phyloP scores from a whole-genome alignment of 768 basidiomycete genomes.

The Suillus subaureus region DNA sequence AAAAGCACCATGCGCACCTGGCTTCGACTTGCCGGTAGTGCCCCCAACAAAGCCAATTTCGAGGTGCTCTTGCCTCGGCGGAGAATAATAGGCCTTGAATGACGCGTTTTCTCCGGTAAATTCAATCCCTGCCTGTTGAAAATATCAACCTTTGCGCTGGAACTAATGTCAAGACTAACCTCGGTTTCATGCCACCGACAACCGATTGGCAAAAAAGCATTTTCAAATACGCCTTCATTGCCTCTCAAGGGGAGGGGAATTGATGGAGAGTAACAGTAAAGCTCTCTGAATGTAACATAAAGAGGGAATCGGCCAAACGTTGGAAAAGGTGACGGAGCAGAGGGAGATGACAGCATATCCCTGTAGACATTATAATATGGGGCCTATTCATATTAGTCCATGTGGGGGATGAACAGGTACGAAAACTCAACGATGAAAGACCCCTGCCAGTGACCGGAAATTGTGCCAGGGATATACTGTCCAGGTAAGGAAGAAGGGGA shows the following conservation, averaged over 20 bases:
- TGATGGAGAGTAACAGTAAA: constrained; percentile 41
- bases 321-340: constrained; percentile 38
- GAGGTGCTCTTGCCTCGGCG: constrained; percentile 27
- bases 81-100: constrained; percentile 43
- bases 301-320: constrained; percentile 46
- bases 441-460: constrained; percentile 54
- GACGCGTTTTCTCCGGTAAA: constrained; percentile 35
- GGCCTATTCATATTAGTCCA: constrained; percentile 31
- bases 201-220: constrained; percentile 50
- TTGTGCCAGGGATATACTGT: constrained; percentile 44
- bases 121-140: constrained; percentile 30
- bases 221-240: constrained; percentile 38
- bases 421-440: constrained; percentile 42
- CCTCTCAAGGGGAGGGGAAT: constrained; percentile 37
- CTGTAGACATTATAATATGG: constrained; percentile 41
- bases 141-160: background rate
- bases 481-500: constrained; percentile 9
- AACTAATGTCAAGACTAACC: constrained; percentile 15
- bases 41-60: constrained; percentile 14
- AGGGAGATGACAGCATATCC: constrained; percentile 36
- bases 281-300: constrained; percentile 51
- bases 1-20: constrained; percentile 24
- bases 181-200: constrained; percentile 37
- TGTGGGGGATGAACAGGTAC: constrained; percentile 1
- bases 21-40: background rate